Conservation (phyloP, 306 rosid genomes). For the Rubus parviflorus region DNA sequence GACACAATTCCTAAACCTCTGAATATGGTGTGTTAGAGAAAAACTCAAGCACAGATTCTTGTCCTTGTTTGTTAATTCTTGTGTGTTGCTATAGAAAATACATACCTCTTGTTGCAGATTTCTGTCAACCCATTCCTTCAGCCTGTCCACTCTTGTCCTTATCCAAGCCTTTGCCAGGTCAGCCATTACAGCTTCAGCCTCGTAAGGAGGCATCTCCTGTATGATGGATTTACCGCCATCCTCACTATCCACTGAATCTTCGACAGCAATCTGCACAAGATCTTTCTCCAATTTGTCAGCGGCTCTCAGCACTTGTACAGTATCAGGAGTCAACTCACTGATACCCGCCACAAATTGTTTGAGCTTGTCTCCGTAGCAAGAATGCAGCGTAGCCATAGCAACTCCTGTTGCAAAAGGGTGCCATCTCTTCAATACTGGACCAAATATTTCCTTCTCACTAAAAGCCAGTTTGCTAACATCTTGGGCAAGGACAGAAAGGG, state of each 20-base stretch:
- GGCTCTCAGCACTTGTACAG: conserved; percentile 72
- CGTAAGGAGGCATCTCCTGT: conserved; percentile 94
- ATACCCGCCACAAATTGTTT: conserved; percentile 59
- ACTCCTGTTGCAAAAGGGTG: conserved; percentile 86
- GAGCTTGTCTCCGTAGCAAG: conserved; percentile 80
- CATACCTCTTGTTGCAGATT: conserved; percentile 82
- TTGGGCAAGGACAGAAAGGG: conserved; percentile 67
- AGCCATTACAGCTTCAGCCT: conserved; percentile 75
- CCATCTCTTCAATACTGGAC: conserved; percentile 85
- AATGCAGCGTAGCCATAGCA: conserved; percentile 83
- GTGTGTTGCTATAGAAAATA: not conserved
- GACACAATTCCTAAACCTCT: not conserved
- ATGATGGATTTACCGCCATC: conserved; percentile 95
- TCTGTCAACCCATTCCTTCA: conserved; percentile 82
- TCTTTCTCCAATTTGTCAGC: conserved; percentile 94
- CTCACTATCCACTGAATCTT: conserved; percentile 87
- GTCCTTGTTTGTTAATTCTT: not conserved
- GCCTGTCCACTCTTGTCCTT: conserved; percentile 74
- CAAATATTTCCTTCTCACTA: conserved; percentile 70
- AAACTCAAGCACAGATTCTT: not conserved
- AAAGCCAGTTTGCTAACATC: conserved; percentile 64
- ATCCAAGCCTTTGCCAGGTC: conserved; percentile 80
- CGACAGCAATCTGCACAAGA: conserved; percentile 95
- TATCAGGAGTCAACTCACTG: conserved; percentile 76
- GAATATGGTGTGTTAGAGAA: not conserved